Evolutionary conservation across 2,329 filamentous ascomycete genomes (phyloP).

Genomic region (Berkeleyomyces basicola): DNA sequence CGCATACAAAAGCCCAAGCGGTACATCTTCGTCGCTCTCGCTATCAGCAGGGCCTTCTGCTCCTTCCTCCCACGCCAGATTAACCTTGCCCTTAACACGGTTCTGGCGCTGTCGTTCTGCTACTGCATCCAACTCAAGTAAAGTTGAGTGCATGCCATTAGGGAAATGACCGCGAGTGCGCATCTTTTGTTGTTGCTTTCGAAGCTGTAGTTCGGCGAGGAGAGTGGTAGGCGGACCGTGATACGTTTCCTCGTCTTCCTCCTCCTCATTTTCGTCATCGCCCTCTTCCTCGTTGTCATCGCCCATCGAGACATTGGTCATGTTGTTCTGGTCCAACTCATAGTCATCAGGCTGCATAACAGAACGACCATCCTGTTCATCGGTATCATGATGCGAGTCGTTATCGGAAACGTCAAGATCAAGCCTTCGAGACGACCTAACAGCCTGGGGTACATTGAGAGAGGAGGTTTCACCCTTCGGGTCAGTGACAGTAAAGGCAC

Average conservation of each 20-base stretch:
- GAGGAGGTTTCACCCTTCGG: background rate
- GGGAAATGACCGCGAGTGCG: slow-evolving; percentile 53
- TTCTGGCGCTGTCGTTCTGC: slow-evolving; percentile 67
- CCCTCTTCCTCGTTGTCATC: slow-evolving; percentile 23
- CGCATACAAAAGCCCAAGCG: slow-evolving; percentile 64
- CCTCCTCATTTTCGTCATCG: slow-evolving; percentile 29
- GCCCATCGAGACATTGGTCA: slow-evolving; percentile 15
- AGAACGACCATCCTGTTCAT: background rate
- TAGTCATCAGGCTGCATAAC: background rate
- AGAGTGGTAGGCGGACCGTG: slow-evolving; percentile 73
- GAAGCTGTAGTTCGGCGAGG: slow-evolving; percentile 76
- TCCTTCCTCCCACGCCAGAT: slow-evolving; percentile 75
- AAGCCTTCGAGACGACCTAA: slow-evolving; percentile 6
- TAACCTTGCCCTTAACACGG: slow-evolving; percentile 58
- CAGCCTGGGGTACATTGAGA: background rate
- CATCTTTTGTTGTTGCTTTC: slow-evolving; percentile 74
- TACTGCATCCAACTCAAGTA: slow-evolving; percentile 80
- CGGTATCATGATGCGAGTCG: slow-evolving; percentile 11
- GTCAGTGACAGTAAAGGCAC: background rate
- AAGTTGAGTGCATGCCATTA: slow-evolving; percentile 75
- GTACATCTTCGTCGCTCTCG: slow-evolving; percentile 67
- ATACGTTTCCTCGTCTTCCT: slow-evolving; percentile 33
- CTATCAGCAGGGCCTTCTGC: slow-evolving; percentile 28
- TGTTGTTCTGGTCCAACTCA: slow-evolving; percentile 1
- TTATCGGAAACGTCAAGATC: slow-evolving; percentile 9